A percentile compares a stretch with the other conserved stretches of the same genome.
Evolutionary conservation across 2,329 filamentous ascomycete genomes (phyloP).

Genomic region (Ampelomyces quisqualis): DNA sequence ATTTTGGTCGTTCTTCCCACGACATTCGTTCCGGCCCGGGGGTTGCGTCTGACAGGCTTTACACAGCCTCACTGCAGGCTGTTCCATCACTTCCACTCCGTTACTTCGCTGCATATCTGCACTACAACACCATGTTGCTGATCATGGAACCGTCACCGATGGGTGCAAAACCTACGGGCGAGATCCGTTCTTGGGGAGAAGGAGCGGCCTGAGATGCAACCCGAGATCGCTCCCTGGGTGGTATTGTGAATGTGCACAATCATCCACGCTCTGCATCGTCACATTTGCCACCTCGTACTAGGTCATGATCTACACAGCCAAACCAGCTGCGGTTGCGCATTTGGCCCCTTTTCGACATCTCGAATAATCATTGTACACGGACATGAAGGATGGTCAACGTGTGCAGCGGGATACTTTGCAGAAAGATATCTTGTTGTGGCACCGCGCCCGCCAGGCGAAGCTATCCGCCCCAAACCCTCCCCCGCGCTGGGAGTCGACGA

Average conservation of each 20-base stretch:
- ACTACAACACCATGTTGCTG: constrained; percentile 11
- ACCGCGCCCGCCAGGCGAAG: constrained; percentile 12
- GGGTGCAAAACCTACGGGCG: neutral
- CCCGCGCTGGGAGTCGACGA: constrained; percentile 10
- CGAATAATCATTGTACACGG: neutral
- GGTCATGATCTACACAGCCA: neutral
- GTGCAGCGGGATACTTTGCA: neutral
- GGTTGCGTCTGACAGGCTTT: constrained; percentile 17
- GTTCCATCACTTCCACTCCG: constrained; percentile 6
- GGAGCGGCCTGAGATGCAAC: neutral
- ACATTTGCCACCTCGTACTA: constrained; percentile 1
- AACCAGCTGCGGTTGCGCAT: constrained; percentile 1
- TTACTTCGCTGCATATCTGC: constrained; percentile 6
- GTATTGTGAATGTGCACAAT: constrained; percentile 2
- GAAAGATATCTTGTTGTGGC: constrained; percentile 1
- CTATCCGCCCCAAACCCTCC: constrained; percentile 19
- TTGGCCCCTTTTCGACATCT: neutral
- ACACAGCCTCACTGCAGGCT: constrained; percentile 20
- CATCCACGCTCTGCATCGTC: neutral
- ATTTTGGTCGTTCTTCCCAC: constrained; percentile 11
- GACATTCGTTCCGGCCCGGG: constrained; percentile 13
- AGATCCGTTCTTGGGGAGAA: neutral
- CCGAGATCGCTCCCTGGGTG: constrained; percentile 1
- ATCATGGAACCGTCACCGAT: constrained; percentile 7
- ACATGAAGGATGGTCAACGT: constrained; percentile 1